Evolutionary conservation across 1,284 basidiomycete species (phyloP), one percentile per base, ranked within the genome.

Genomic region (Moniliella sp.): DNA sequence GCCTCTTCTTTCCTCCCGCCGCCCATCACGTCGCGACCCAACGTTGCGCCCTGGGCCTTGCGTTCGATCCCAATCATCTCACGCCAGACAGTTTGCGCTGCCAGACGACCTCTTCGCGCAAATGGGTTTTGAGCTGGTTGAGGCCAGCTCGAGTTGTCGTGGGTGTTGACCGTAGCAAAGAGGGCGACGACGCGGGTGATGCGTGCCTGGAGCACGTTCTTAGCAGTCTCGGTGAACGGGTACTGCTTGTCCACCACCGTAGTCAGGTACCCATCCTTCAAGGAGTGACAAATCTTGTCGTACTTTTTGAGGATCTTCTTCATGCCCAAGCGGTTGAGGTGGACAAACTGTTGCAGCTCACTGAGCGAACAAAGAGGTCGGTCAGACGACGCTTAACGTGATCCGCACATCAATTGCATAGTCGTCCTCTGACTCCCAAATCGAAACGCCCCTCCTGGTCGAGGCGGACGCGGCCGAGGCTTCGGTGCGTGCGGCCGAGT

Each of bases 261-360:
- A 38, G 74, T 70, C 48, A 94, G 67, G 61, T 88, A 94, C 8
- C 68, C 63, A 41, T 79, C 73, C 66, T 88, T 78, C 42, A 93
- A 71, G 41, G 71, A 78, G 44, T 77, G 74, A 1, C 76, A 82
- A 43, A 91, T 80, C 62, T 94, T 94, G 69, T 94, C 88, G 56
- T 91, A 93, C 77, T 94, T 94, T 63, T 97, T 97, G 50, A 93
- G 61, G 25, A 93, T 88, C 68, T 97, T 94, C 49, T 82, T 73
- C 64, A 94, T 82, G 0, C 86, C 91, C 0, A 80, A 80, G 54
- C 81, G 71, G 63, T 97, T 97, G 34, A 94, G 68, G 49, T 93
- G 80, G 30, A 84, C 75, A 48, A 84, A 99, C n/a, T 83, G 78
- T 59, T 72, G 73, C 35, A 94, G 69, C 21, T 79, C 76, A n/a